These are phyloP conservation scores for Coleophoma cylindrospora DNA, from an alignment of 2,329 filamentous ascomycete genomes.

Conservation along the genomic window DNA sequence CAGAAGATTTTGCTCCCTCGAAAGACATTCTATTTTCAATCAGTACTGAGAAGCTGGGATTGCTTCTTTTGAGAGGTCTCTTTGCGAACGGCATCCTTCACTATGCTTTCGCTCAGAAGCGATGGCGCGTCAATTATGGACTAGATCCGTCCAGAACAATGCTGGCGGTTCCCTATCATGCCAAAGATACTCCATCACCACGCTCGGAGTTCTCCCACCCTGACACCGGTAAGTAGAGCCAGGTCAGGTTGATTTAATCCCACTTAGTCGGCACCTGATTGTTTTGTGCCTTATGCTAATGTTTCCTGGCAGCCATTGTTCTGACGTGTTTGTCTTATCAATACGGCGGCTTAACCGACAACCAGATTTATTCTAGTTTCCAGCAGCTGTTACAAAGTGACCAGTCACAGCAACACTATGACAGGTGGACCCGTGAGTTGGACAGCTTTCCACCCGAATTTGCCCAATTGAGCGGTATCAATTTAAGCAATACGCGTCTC, in stretches of 20 bases:
- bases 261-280: neutral
- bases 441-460: conserved; percentile 30
- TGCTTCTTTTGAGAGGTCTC: conserved; percentile 47
- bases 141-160: conserved; percentile 37
- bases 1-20: conserved; percentile 3
- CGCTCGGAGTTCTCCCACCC: conserved; percentile 57
- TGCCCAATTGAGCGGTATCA: conserved; percentile 42
- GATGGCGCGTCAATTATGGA: conserved; percentile 62
- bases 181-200: conserved; percentile 48
- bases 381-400: conserved; percentile 41
- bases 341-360: conserved; percentile 43
- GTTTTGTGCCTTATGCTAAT: no score
- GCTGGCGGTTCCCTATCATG: conserved; percentile 51
- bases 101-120: conserved; percentile 48
- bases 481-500: conserved; percentile 47
- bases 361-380: conserved; percentile 43
- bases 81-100: conserved; percentile 46
- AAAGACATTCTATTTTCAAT: conserved; percentile 18
- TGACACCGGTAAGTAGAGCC: conserved; percentile 27
- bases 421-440: conserved; percentile 35
- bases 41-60: conserved; percentile 16
- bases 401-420: conserved; percentile 45
- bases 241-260: neutral
- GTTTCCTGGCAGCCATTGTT: conserved; percentile 37
- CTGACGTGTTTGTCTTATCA: conserved; percentile 51